Percentiles rank a stretch among this genome's conserved stretches.
These are phyloP conservation scores for Sclerotinia glacialis DNA, from an alignment of 2,329 filamentous ascomycete species.

Conservation along the genomic window DNA sequence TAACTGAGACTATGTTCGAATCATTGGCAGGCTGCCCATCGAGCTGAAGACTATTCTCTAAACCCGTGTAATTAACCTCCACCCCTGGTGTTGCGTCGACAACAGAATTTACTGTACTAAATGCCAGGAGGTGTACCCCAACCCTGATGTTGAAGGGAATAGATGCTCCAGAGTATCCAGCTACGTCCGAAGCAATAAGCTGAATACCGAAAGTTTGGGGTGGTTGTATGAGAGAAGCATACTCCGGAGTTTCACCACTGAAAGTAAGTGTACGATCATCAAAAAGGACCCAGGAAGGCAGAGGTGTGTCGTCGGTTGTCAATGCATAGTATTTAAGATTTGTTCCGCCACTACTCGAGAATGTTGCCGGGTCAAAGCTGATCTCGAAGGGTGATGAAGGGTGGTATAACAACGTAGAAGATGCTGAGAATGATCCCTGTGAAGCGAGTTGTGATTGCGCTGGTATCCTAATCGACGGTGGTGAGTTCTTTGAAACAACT, in stretches of 20 bases:
- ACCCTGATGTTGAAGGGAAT: conserved; percentile 70
- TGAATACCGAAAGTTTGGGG: conserved; percentile 71
- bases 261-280: conserved; percentile 63
- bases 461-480: conserved; percentile 55
- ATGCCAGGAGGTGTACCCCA: conserved; percentile 65
- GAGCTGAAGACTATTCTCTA: conserved; percentile 53
- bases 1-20: conserved; percentile 51
- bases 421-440: conserved; percentile 59
- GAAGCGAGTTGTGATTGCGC: conserved; percentile 55
- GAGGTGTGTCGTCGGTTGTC: conserved; percentile 71
- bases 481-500: conserved; percentile 60
- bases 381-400: conserved; percentile 54
- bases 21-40: conserved; percentile 53
- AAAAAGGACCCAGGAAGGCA: conserved; percentile 84
- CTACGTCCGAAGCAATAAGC: conserved; percentile 74
- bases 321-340: conserved; percentile 72
- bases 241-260: conserved; percentile 65
- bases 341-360: conserved; percentile 46
- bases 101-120: conserved; percentile 54
- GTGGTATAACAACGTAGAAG: conserved; percentile 56
- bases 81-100: conserved; percentile 57
- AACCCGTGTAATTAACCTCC: conserved; percentile 51
- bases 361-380: conserved; percentile 57
- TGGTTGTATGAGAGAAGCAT: conserved; percentile 60
- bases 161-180: conserved; percentile 69